Conservation (phyloP, 306 rosid species). For the Prunus persica region Prunus_persica_NCBIv2 NC_034015.1:9725001-9725500, state of each 20-base stretch:
- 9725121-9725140: constrained; percentile 86
- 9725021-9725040: background rate
- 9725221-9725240: constrained; percentile 59
- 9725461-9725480: background rate
- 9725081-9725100: background rate
- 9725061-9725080: background rate
- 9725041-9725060: background rate
- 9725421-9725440: background rate
- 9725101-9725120: background rate
- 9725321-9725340: constrained; percentile 52
- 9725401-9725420: constrained; percentile 20
- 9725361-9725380: constrained; percentile 80
- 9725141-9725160: constrained; percentile 79
- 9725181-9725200: constrained; percentile 92
- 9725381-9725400: constrained; percentile 94
- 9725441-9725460: background rate
- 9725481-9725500: background rate
- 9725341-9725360: constrained; percentile 75
- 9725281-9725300: background rate
- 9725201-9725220: constrained; percentile 86
- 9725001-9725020: background rate
- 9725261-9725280: background rate
- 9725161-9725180: constrained; percentile 58
- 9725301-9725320: constrained; percentile 1
- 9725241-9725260: constrained; percentile 3